Base-by-base conservation (phyloP, 495 filamentous ascomycete genomes). In the Clohesyomyces aquaticus region DNA sequence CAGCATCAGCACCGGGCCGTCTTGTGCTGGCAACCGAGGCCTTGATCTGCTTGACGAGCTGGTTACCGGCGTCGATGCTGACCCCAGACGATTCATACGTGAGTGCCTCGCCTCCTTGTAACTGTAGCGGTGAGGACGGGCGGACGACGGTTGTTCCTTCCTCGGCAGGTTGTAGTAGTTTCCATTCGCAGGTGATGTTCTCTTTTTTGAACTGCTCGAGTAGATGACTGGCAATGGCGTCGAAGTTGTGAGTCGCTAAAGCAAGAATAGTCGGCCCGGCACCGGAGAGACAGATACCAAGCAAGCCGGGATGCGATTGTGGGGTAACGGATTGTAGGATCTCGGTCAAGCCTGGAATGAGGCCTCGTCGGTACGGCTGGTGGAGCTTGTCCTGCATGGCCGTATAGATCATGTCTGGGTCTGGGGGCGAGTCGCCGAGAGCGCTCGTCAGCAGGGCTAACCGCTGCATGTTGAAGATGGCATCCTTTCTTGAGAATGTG, bases 311-410 rank as follows among this genome's bases (percentile, higher is more conserved):
- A 71, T 96, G 89, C 22, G 87, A 87, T 70, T 83, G 81, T 1
- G 93, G 93, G 22, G 85, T 93, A 75, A 98, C 87, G 28, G 86
- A 89, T 71, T 88, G 84, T 32, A 98, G 86, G 60, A 96, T 90
- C 70, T 95, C 89, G n/a, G 88, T 87, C 55, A 98, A 78, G 0
- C 94, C 93, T 1, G 93, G 94, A 63, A 98, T 93, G 51, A 98
- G 81, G 12, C 81, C 87, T 73, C 90, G 86, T 45, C 94, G 86
- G 77, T 98, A 96, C 10, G 90, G 93, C 75, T 98, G 94, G 75
- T 98, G 94, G 41, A 98, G 81, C 74, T 91, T 94, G 78, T 98
- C 94, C 76, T 96, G 92, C 94, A 98, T 98, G 26, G 91, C 93
- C 26, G 92, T 82, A 78, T 91, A 96, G 73, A 98, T 98, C 75